phyloP scores from a whole-genome alignment of 2,329 filamentous ascomycete species.

The Alternaria incomplexa region DNA sequence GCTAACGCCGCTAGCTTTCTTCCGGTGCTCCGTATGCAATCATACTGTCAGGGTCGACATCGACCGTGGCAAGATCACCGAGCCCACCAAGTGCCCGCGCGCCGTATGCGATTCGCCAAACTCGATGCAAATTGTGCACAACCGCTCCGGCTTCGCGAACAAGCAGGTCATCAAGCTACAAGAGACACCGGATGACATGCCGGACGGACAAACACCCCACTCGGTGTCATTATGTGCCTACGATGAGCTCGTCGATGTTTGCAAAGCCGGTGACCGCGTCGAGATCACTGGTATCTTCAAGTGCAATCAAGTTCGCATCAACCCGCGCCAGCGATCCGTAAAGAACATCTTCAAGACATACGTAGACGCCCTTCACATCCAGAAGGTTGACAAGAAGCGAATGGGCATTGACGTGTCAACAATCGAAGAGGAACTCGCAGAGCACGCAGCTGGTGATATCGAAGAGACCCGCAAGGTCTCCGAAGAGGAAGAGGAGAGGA shows the following conservation, averaged over 20 bases:
- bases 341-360: constrained; percentile 99
- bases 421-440: constrained; percentile 80
- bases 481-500: constrained; percentile 87
- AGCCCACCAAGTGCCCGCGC: constrained; percentile 89
- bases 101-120: constrained; percentile 82
- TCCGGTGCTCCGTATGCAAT: constrained; percentile 91
- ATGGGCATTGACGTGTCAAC: constrained; percentile 91
- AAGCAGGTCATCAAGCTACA: constrained; percentile 99
- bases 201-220: constrained; percentile 95
- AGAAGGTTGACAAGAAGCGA: constrained; percentile 94
- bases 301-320: constrained; percentile 90
- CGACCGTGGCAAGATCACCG: constrained; percentile 93
- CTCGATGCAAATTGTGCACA: constrained; percentile 98
- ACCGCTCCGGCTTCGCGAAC: constrained; percentile 91
- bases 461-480: constrained; percentile 84
- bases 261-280: constrained; percentile 95
- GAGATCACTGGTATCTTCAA: constrained; percentile 97
- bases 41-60: constrained; percentile 90
- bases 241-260: constrained; percentile 95
- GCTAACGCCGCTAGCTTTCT: constrained; percentile 70
- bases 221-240: constrained; percentile 96
- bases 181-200: constrained; percentile 93
- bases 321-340: constrained; percentile 87
- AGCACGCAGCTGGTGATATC: constrained; percentile 71
- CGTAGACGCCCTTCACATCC: constrained; percentile 91